Conservation (phyloP, 2,329 filamentous ascomycete genomes). For the Paecilomyces dactylethromorphus region DNA sequence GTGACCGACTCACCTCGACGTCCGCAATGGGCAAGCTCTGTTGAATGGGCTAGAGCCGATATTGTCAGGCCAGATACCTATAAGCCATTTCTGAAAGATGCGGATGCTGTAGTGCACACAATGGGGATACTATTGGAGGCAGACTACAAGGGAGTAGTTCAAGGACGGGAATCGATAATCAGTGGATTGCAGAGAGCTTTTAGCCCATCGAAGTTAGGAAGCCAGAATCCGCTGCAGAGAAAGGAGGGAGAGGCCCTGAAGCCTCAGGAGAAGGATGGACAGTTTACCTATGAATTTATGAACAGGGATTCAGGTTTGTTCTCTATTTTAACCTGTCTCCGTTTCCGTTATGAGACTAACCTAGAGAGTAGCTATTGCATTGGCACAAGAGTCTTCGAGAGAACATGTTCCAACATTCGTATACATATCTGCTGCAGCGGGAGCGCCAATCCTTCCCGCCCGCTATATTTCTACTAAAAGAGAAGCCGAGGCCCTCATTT, state of each 20-base stretch:
- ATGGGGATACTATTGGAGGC: slow-evolving; percentile 96
- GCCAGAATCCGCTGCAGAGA: slow-evolving; percentile 65
- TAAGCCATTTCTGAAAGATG: slow-evolving; percentile 64
- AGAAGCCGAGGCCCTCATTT: slow-evolving; percentile 75
- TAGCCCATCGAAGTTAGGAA: slow-evolving; percentile 53
- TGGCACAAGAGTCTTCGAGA: slow-evolving; percentile 68
- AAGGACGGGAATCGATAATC: slow-evolving; percentile 75
- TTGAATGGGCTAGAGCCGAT: slow-evolving; percentile 84
- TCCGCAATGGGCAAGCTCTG: slow-evolving; percentile 73
- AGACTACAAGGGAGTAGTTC: slow-evolving; percentile 91
- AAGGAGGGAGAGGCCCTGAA: slow-evolving; percentile 54
- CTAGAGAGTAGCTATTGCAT: slow-evolving; percentile 58
- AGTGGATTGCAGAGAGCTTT: slow-evolving; percentile 74
- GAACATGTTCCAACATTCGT: slow-evolving; percentile 65
- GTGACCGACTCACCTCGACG: slow-evolving; percentile 65
- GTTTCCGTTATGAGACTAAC: background rate
- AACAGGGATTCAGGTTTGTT: slow-evolving; percentile 68
- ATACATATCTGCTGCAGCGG: slow-evolving; percentile 83
- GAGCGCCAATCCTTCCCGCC: slow-evolving; percentile 73
- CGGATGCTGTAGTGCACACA: slow-evolving; percentile 83
- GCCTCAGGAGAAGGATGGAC: slow-evolving; percentile 61
- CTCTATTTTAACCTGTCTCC: background rate
- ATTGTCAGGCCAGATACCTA: slow-evolving; percentile 79
- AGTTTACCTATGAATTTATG: slow-evolving; percentile 95
- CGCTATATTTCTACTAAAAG: slow-evolving; percentile 90